Base-by-base conservation (phyloP, 2,329 filamentous ascomycete species). In the Zasmidium cellare region DNA sequence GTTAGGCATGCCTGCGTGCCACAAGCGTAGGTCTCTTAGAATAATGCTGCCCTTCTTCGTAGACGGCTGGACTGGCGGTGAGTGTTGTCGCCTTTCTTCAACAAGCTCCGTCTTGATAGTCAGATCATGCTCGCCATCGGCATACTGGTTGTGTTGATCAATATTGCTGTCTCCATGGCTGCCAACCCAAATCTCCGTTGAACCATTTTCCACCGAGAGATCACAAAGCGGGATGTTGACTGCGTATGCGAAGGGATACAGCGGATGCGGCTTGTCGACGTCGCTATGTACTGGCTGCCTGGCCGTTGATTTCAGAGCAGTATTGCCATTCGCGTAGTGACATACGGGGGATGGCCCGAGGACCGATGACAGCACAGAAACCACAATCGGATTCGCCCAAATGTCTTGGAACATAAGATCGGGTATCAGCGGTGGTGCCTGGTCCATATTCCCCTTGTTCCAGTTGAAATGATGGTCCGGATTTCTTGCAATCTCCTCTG, bases 1-100 rank as follows among this genome's bases (percentile, higher is more conserved):
- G 63, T 87, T 87, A 1, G 84, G 84, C 80, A 86, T 85, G 0
- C 84, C 85, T 0, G 83, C 84, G 67, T 87, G 84, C 84, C 85
- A 88, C 3, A 86, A 77, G 22, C 84, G 74, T 53, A 87, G 69
- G 67, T 87, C 85, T 1, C 86, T 76, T 25, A 88, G 67, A 35
- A 87, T 75, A 20, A 87, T 67, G 41, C 81, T 80, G 0, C 85
- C 84, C 63, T 83, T 84, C 35, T 75, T 74, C 0, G 85, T 76
- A 2, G 71, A 55, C 0, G 83, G 82, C 64, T 86, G 83, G 11
- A 77, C 67, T 0, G 82, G 82, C 5, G 78, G 75, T 6, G 77
- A 69, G 1, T 73, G 63, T 2, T 65, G 55, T 1, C 72, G 58
- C 5, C 78, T 73, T 51, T 73, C 67, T 1, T 74, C 74, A 0